Percentiles rank a stretch among this genome's conserved stretches.
These are phyloP conservation scores for Mycena vulgaris DNA, from an alignment of 768 basidiomycete species.

Conservation along the genomic window DNA sequence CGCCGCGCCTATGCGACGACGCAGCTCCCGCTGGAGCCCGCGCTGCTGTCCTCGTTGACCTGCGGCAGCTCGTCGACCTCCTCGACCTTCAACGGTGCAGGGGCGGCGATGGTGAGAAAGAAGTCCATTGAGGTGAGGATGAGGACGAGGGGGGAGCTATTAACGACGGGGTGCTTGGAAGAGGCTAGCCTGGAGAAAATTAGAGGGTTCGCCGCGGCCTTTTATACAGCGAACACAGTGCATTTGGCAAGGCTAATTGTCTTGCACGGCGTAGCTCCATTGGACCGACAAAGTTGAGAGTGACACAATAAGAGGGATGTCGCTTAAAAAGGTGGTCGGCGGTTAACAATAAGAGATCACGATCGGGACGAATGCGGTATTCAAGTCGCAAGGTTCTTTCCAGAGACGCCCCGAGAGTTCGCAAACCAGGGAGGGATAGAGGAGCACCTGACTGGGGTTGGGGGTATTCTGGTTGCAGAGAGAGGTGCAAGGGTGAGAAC, in stretches of 20 bases:
- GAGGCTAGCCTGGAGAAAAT: constrained; percentile 1
- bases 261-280: constrained; percentile 14
- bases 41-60: constrained; percentile 32
- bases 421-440: background rate
- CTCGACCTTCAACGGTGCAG: constrained; percentile 13
- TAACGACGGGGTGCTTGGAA: background rate
- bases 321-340: constrained; percentile 2
- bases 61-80: constrained; percentile 26
- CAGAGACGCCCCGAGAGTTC: background rate
- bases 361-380: constrained; percentile 24
- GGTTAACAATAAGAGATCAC: constrained; percentile 32
- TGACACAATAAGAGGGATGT: constrained; percentile 26
- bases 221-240: constrained; percentile 17
- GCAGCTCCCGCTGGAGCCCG: constrained; percentile 32
- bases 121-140: constrained; percentile 29
- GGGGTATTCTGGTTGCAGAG: too few relatives aligned
- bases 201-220: background rate
- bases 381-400: constrained; percentile 2
- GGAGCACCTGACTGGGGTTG: too few relatives aligned
- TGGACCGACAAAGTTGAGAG: background rate
- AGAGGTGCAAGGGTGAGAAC: too few relatives aligned
- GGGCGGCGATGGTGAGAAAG: constrained; percentile 28
- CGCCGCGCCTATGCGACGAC: constrained; percentile 22
- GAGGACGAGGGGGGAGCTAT: background rate
- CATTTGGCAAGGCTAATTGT: constrained; percentile 12